A percentile compares a stretch with the other conserved stretches of the same genome.
These are phyloP conservation scores for Fusarium verrucosum DNA, from an alignment of 2,329 filamentous ascomycete genomes.

Conservation along the genomic window DNA sequence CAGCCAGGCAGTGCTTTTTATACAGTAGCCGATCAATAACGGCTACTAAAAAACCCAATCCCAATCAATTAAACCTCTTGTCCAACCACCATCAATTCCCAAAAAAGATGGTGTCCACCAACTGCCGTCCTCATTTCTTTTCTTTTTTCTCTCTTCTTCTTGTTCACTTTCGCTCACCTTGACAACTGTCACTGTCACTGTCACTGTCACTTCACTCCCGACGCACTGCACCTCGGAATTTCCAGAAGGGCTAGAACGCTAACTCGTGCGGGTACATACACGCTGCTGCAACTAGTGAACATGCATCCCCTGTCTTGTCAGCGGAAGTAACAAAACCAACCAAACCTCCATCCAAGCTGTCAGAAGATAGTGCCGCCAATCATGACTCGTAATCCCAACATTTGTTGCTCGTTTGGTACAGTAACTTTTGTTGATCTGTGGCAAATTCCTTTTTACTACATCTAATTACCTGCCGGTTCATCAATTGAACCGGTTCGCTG, in stretches of 20 bases:
- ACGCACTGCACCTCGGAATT: constrained; percentile 24
- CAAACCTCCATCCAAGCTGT: no score
- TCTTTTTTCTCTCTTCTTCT: not conserved
- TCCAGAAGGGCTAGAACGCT: constrained; percentile 30
- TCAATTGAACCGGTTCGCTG: not conserved
- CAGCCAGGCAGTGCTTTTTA: no score
- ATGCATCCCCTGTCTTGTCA: not conserved
- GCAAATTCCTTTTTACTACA: not conserved
- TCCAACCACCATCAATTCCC: not conserved
- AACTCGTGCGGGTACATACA: not conserved
- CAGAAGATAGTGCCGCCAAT: constrained; percentile 8
- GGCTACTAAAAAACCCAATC: no score
- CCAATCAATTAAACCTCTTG: not conserved
- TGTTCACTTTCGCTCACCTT: not conserved
- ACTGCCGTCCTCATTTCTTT: not conserved
- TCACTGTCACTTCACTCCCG: not conserved
- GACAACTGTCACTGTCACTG: constrained; percentile 3
- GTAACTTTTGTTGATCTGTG: not conserved
- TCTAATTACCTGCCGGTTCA: not conserved
- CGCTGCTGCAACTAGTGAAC: not conserved
- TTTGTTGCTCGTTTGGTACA: not conserved
- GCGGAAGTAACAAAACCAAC: not conserved
- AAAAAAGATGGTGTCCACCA: not conserved
- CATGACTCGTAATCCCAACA: constrained; percentile 9
- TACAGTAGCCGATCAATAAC: no score